Base-by-base conservation (phyloP, 768 basidiomycete species). In the Mycena haematopus region DNA sequence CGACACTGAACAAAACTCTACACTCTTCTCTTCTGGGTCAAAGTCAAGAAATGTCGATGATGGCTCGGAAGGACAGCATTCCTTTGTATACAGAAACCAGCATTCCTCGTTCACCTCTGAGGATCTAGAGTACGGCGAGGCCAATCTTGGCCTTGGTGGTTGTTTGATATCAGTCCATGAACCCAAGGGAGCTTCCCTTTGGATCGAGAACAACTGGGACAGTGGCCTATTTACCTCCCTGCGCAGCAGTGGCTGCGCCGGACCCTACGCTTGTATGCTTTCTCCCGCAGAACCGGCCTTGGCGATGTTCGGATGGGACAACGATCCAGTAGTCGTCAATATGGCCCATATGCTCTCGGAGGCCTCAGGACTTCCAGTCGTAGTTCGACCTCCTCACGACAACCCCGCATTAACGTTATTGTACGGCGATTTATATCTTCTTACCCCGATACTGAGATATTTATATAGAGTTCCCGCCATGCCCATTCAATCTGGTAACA, bases 131-230 rank as follows among this genome's bases (percentile, higher is more conserved):
- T 50, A 11, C 19, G 21, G 7, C 10, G 17, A 50, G 9, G 29
- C 22, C 47, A 21, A 27, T 38, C 25, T 40, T 1, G 47, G n/a
- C 6, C 27, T 38, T 4, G 56, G 56, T 4, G 46, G 56, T 14
- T 58, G 45, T 17, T 22, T 29, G 29, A 19, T 50, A 21, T 58
- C 56, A 0, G 9, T 58, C 15, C 36, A 58, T 22, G 47, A 49
- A 21, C 56, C 56, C 13, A 13, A 2, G 29, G 36, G n/a, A 22
- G 56, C 56, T 9, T 31, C 19, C 2, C 2, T 25, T 5, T 45
- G 44, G 44, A 45, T 45, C 1, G 44, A 45, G 44, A 10, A 45
- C 22, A 6, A 45, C 9, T 45, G 44, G 44, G 44, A 45, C 21
- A 11, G 22, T 21, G 10, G 2, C 22, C 21, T 45, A 11, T 8